Evolutionary conservation across 2,329 filamentous ascomycete species (phyloP), one percentile per base, ranked within the genome.

Genomic region (Cladosporium sp.): DNA sequence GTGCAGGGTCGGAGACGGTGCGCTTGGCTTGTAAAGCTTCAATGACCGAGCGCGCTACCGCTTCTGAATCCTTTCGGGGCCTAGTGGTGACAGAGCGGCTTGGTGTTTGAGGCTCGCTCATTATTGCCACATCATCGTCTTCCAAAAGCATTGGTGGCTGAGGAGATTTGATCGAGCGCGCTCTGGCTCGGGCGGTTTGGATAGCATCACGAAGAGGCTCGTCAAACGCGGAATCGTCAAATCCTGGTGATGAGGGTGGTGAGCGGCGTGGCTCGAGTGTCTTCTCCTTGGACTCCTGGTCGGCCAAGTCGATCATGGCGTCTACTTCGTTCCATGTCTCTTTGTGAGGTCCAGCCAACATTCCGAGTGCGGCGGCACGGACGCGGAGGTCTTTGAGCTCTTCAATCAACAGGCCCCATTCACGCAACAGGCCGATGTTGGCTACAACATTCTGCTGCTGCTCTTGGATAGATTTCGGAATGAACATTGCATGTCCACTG

Each of bases 251-350:
- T 1, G 83, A 85, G 2, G 76, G 76, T 6, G 82, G 81, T 7
- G 82, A 83, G 35, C 76, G 73, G 37, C 78, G 77, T 34, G 78
- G 77, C 8, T 76, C 74, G 34, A 74, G 66, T 20, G 77, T 75
- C 19, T 79, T 74, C 58, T 84, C 81, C 24, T 85, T 82, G 47
- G 83, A 82, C 64, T 86, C 83, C 61, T 86, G 78, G 45, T 85
- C 85, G 45, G 90, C 90, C n/a, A 95, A 77, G 34, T 89, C 88
- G 68, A 95, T 94, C 73, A 95, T 92, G 13, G 89, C 89, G 70
- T 94, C 89, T 1, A 91, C 90, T 70, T 94, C 89, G 65, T 85
- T 84, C 89, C 89, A 95, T 47, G 89, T 77, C 12, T 64, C 75
- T 12, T 80, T 78, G 20, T 85, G 80, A 5, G 80, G 69, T 6